Conservation (phyloP, 139 green algal species). For the Coelastrella sp. region DNA sequence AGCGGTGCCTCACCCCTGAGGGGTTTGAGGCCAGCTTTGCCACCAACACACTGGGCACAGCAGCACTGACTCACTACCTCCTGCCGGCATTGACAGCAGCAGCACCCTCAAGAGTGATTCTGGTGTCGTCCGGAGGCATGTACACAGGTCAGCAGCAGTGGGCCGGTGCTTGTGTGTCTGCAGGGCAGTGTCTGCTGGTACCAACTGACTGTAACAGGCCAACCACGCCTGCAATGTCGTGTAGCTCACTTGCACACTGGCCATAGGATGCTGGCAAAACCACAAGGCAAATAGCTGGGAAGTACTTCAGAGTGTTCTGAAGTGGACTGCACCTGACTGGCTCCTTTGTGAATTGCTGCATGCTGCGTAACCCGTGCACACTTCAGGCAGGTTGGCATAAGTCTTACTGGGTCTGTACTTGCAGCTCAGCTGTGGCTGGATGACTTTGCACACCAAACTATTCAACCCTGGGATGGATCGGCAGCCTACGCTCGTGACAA, state of each 20-base stretch:
- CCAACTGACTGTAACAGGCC: not conserved
- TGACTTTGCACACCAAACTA: conserved; percentile 54
- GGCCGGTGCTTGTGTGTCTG: not conserved
- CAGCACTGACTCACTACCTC: conserved; percentile 68
- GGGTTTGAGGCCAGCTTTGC: conserved; percentile 76
- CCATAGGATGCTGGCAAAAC: too few relatives aligned
- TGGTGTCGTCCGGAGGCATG: conserved; percentile 72
- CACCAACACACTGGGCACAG: conserved; percentile 72
- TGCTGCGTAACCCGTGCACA: not conserved
- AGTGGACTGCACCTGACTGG: not conserved
- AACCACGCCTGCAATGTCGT: too few relatives aligned
- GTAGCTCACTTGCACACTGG: too few relatives aligned
- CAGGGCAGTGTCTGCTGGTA: not conserved
- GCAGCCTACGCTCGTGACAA: conserved; percentile 73
- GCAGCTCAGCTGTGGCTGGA: conserved; percentile 40
- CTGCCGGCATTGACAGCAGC: conserved; percentile 53
- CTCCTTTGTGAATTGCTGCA: not conserved
- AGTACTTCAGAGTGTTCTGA: not conserved
- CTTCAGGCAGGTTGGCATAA: not conserved
- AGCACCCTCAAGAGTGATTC: conserved; percentile 62
- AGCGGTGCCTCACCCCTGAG: conserved; percentile 60
- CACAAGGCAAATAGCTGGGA: too few relatives aligned
- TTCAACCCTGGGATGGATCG: conserved; percentile 58
- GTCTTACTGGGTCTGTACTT: not conserved
- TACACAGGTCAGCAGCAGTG: conserved; percentile 53